Conservation (phyloP, 2,329 filamentous ascomycete genomes). For the Trichoderma citrinoviride region DNA sequence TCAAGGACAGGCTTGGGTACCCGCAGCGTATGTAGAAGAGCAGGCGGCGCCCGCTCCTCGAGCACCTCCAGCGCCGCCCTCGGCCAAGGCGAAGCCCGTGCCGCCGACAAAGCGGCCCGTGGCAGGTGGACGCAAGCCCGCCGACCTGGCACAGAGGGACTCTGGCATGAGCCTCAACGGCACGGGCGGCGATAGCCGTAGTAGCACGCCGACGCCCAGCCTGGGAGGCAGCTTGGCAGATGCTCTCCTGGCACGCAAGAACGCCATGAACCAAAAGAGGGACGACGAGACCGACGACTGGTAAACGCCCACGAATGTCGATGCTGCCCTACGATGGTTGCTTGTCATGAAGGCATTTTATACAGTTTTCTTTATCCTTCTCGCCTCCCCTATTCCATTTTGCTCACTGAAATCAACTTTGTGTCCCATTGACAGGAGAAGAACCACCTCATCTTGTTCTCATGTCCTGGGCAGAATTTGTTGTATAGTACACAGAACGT, state of each 20-base stretch:
- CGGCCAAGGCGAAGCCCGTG: constrained; percentile 62
- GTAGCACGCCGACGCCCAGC: constrained; percentile 69
- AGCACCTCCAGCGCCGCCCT: constrained; percentile 66
- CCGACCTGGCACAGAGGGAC: constrained; percentile 68
- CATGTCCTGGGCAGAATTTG: neutral
- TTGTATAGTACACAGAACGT: constrained; percentile 22
- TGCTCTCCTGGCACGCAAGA: constrained; percentile 72
- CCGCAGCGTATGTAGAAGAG: constrained; percentile 91
- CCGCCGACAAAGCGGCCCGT: constrained; percentile 79
- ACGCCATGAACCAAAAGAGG: constrained; percentile 66
- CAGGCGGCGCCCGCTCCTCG: constrained; percentile 66
- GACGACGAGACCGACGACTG: constrained; percentile 69
- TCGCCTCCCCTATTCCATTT: neutral
- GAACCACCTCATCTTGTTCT: neutral
- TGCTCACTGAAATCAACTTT: neutral
- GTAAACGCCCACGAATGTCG: constrained; percentile 38
- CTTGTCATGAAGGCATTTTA: constrained; percentile 14
- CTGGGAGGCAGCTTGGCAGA: constrained; percentile 73
- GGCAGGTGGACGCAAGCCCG: constrained; percentile 64
- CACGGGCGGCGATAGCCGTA: constrained; percentile 58
- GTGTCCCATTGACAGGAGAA: constrained; percentile 16
- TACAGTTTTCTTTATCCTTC: constrained; percentile 10
- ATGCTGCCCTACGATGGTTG: constrained; percentile 10
- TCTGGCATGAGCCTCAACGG: constrained; percentile 62
- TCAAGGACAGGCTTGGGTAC: constrained; percentile 82